Evolutionary conservation across 148 eudicot genomes (phyloP).

Genomic region (Rhododendron ovatum): DNA sequence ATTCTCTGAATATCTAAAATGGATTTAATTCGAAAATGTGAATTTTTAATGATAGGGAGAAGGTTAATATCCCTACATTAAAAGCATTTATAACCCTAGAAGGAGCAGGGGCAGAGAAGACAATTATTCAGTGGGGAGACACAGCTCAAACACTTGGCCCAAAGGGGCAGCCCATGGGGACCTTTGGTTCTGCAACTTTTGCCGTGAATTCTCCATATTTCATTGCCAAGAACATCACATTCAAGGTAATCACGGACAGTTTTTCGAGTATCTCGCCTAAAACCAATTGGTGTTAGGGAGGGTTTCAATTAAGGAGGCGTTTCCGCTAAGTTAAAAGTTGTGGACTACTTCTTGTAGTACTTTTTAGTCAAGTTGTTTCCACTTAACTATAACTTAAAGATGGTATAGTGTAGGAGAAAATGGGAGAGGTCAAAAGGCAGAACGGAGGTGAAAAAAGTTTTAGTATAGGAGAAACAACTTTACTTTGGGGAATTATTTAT

Average conservation of each 20-base stretch:
- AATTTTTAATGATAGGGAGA: slow-evolving; percentile 51
- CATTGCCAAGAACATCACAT: slow-evolving; percentile 87
- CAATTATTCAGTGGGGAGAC: slow-evolving; percentile 90
- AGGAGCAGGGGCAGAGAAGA: slow-evolving; percentile 94
- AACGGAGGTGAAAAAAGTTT: not conserved
- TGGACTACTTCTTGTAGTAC: too few relatives aligned
- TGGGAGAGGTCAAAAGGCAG: not conserved
- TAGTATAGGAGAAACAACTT: too few relatives aligned
- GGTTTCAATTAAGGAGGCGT: not conserved
- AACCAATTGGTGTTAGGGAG: not conserved
- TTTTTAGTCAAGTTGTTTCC: not conserved
- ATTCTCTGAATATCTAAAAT: not conserved
- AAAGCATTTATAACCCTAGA: slow-evolving; percentile 77
- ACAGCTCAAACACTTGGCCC: slow-evolving; percentile 81
- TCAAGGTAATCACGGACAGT: slow-evolving; percentile 42
- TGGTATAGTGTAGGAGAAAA: too few relatives aligned
- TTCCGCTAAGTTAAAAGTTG: not conserved
- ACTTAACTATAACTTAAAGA: not conserved
- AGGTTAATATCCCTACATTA: slow-evolving; percentile 66
- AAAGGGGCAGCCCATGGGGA: slow-evolving; percentile 62
- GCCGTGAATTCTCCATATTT: slow-evolving; percentile 85
- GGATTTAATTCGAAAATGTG: not conserved
- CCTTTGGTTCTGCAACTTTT: slow-evolving; percentile 79
- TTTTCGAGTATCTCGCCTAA: not conserved
- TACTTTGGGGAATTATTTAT: too few relatives aligned